Evolutionary conservation across 352 stramenopile genomes (phyloP).

Genomic region (Albugo laibachii): DNA sequence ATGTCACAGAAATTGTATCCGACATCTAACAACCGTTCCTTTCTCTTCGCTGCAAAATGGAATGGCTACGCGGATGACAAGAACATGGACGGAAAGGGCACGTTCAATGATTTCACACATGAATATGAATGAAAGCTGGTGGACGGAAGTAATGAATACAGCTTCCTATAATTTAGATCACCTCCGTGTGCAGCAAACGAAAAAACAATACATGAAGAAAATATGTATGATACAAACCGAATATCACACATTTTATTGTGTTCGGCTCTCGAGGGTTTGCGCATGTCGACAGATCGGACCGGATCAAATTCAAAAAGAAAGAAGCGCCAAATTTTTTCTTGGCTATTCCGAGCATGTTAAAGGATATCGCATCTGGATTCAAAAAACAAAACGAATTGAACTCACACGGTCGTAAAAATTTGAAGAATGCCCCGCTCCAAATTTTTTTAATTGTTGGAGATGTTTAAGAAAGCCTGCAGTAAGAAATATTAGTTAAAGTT

Average conservation of each 20-base stretch:
- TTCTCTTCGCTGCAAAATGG: constrained; percentile 17
- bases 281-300: constrained; percentile 10
- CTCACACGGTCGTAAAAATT: no score
- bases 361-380: constrained; percentile 3
- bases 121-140: constrained; percentile 9
- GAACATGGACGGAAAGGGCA: constrained; percentile 10
- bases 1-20: constrained; percentile 7
- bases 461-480: no score
- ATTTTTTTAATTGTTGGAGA: no score
- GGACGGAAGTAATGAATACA: constrained; percentile 12
- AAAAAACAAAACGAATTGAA: no score
- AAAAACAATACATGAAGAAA: constrained; percentile 7
- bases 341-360: constrained; percentile 8
- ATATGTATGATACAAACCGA: constrained; percentile 4
- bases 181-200: not conserved
- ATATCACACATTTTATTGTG: constrained; percentile 8
- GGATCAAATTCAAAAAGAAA: constrained; percentile 11
- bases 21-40: constrained; percentile 8
- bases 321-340: constrained; percentile 9
- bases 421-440: no score
- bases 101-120: constrained; percentile 13
- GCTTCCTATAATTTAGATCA: constrained; percentile 12
- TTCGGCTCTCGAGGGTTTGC: constrained; percentile 13
- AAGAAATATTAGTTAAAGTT: not conserved
- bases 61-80: constrained; percentile 13